phyloP scores from a whole-genome alignment of 257 asterid species.

The Cinchona pubescens region DNA sequence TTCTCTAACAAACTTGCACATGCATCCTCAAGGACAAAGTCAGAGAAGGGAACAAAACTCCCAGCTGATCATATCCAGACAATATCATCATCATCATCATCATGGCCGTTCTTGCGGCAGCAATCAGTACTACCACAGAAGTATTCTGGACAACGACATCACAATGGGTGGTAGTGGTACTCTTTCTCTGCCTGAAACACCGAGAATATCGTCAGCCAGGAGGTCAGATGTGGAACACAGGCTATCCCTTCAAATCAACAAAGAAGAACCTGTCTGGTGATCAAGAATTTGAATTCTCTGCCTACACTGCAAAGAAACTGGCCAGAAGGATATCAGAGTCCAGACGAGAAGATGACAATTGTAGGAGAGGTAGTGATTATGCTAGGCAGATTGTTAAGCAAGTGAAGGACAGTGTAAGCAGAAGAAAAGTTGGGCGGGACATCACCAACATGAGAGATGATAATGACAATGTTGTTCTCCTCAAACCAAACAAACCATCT shows the following conservation, averaged over 20 bases:
- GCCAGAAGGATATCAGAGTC: slow-evolving; percentile 24
- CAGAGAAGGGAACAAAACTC: background rate
- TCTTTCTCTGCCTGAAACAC: slow-evolving; percentile 73
- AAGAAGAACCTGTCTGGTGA: slow-evolving; percentile 43
- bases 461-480: slow-evolving; percentile 46
- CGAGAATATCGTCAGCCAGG: slow-evolving; percentile 53
- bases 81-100: too few relatives aligned
- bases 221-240: slow-evolving; percentile 74
- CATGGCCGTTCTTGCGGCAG: too few relatives aligned
- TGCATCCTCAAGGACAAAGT: slow-evolving; percentile 11
- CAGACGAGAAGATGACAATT: slow-evolving; percentile 31
- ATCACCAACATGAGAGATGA: slow-evolving; percentile 52
- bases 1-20: slow-evolving; percentile 21
- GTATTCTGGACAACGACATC: slow-evolving; percentile 38
- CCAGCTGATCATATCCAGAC: slow-evolving; percentile 11
- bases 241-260: slow-evolving; percentile 61
- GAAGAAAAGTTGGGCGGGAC: slow-evolving; percentile 60
- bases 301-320: slow-evolving; percentile 13
- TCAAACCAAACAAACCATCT: slow-evolving; percentile 36
- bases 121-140: too few relatives aligned
- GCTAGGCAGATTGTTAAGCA: slow-evolving; percentile 68
- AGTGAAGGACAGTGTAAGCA: slow-evolving; percentile 52
- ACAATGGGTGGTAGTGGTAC: slow-evolving; percentile 48
- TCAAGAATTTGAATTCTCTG: slow-evolving; percentile 28
- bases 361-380: slow-evolving; percentile 42